Base-by-base conservation (phyloP, 345 rosid genomes). In the Euphorbia tirucalli region DNA sequence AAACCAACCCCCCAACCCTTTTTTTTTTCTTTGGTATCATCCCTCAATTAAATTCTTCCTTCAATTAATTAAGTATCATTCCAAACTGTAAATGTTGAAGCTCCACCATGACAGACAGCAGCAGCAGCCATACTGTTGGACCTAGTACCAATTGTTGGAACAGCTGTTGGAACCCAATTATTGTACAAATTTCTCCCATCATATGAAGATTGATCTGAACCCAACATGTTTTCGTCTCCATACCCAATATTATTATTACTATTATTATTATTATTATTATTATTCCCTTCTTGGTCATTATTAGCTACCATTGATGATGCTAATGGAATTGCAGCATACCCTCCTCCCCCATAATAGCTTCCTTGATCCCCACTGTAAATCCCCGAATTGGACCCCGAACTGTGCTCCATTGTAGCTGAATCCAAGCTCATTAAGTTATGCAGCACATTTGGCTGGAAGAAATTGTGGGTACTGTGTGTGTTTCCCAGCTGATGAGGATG, bases 71-170 rank as follows among this genome's bases (percentile, higher is more conserved):
- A 89, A 44, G 86, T 63, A 27, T 78, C 84, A 22, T 85, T 90
- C 96, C 90, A 88, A 41, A 86, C 87, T 0, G 89, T 74, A 77
- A 90, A 90, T 54, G 83, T 66, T 69, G 88, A 80, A 74, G 87
- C 72, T 52, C 85, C 89, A 74, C 80, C n/a, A n/a, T n/a, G n/a
- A n/a, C n/a, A n/a, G n/a, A n/a, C n/a, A n/a, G n/a, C n/a, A n/a
- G n/a, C n/a, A n/a, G n/a, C n/a, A n/a, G n/a, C n/a, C n/a, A 82
- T 70, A 32, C 44, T 84, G 54, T 61, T 77, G 7, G 90, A 64
- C 67, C 89, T 86, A 32, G 75, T 74, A 11, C 79, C 78, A 22
- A 77, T 22, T 27, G 78, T 75, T 25, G 87, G 85, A 59, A 79
- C 75, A 3, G 83, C 85, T 7, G 85, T 76, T 7, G 85, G 85